A percentile compares a stretch with the other conserved stretches of the same genome.
Evolutionary conservation across 352 stramenopile genomes (phyloP).

Genomic region (Pythium aquatile): DNA sequence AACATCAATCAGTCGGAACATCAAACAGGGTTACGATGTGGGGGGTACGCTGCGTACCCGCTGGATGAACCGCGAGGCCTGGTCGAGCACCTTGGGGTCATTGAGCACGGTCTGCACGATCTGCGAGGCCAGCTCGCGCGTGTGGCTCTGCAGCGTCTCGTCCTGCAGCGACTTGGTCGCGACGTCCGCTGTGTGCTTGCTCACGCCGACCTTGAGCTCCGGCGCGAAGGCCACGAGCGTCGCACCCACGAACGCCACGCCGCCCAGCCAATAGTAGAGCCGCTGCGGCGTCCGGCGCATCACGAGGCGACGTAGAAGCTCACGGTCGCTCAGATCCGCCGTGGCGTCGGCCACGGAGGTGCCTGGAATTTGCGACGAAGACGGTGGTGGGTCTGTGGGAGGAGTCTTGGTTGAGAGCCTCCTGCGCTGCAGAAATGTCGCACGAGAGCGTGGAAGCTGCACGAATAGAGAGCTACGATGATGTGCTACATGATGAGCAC

Average conservation of each 20-base stretch:
- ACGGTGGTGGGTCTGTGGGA: background rate
- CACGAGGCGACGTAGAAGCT: constrained; percentile 29
- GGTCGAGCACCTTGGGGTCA: constrained; percentile 79
- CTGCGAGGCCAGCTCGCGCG: constrained; percentile 71
- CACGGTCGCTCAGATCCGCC: constrained; percentile 42
- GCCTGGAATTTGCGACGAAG: background rate
- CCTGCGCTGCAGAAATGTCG: background rate
- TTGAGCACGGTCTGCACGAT: constrained; percentile 88
- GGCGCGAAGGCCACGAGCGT: constrained; percentile 70
- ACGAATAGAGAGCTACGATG: background rate
- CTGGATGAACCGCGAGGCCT: constrained; percentile 75
- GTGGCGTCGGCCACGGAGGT: background rate
- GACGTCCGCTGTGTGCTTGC: constrained; percentile 81
- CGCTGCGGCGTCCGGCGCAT: constrained; percentile 43
- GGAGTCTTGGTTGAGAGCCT: constrained; percentile 10
- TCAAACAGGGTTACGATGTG: background rate
- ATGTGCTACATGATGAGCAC: background rate
- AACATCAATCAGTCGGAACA: constrained; percentile 1
- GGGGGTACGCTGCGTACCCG: constrained; percentile 34
- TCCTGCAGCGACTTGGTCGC: constrained; percentile 81
- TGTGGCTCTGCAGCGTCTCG: constrained; percentile 75
- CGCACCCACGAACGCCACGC: constrained; percentile 36
- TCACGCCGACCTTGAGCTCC: constrained; percentile 77
- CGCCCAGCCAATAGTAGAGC: constrained; percentile 57
- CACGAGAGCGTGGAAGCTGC: background rate